These are phyloP conservation scores for Phytophthora lateralis DNA, from an alignment of 352 stramenopile genomes.

Conservation along the genomic window DNA sequence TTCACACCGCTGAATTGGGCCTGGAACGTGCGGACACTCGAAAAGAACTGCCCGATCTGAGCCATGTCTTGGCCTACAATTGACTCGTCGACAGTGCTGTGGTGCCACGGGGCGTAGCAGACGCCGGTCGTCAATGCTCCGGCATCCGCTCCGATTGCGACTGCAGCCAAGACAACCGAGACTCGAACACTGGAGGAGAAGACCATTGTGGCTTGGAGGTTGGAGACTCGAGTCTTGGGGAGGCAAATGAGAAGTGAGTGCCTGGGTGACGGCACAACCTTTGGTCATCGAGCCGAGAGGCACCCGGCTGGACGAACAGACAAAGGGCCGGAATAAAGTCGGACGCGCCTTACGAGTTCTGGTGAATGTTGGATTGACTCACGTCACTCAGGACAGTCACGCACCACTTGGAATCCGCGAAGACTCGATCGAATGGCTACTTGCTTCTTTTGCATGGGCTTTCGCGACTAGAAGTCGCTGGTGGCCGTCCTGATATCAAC, in stretches of 20 bases:
- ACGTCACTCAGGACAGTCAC: constrained; percentile 13
- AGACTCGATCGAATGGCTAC: constrained; percentile 14
- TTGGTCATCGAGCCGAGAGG: neutral
- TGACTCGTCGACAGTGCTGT: constrained; percentile 39
- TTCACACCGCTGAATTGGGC: constrained; percentile 66
- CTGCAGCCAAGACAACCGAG: constrained; percentile 9
- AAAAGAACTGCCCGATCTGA: constrained; percentile 56
- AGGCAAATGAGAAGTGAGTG: constrained; percentile 28
- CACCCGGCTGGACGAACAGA: constrained; percentile 5
- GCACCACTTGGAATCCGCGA: constrained; percentile 20
- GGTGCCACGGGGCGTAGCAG: constrained; percentile 78
- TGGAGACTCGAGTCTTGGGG: constrained; percentile 12
- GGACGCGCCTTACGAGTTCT: constrained; percentile 17
- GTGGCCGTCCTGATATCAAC: constrained; percentile 25
- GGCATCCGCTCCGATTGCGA: constrained; percentile 15
- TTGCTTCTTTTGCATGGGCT: constrained; percentile 9
- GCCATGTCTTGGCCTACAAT: constrained; percentile 46
- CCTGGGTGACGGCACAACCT: neutral
- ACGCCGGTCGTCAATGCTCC: constrained; percentile 39
- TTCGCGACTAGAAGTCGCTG: constrained; percentile 7
- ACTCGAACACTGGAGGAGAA: constrained; percentile 18
- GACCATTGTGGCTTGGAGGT: constrained; percentile 21
- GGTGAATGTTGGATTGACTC: constrained; percentile 23
- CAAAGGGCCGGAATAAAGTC: constrained; percentile 31
- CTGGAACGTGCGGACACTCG: constrained; percentile 73